Conservation (phyloP, 805 yeast genomes). For the Yamadazyma nakazawae region DNA sequence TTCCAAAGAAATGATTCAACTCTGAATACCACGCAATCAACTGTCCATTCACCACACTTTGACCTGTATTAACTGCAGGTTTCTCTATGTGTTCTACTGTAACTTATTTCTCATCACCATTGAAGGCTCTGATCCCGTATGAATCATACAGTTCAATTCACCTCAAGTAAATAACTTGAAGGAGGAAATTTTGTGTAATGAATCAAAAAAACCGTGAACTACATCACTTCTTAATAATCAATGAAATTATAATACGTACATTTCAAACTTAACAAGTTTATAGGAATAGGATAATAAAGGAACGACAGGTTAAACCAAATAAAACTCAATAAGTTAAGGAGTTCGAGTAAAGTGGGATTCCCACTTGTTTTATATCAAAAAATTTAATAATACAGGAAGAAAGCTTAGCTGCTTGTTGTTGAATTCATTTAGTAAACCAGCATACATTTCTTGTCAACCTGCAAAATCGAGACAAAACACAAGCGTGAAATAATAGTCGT, state of each 20-base stretch:
- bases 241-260: slow-evolving; percentile 8
- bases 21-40: too few relatives aligned
- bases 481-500: not conserved
- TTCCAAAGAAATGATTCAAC: not conserved
- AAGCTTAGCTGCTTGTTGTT: slow-evolving; percentile 6
- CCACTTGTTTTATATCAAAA: slow-evolving; percentile 3
- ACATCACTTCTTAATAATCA: too few relatives aligned
- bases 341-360: not conserved
- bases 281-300: slow-evolving; percentile 10
- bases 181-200: too few relatives aligned
- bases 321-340: slow-evolving; percentile 1
- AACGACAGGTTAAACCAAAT: slow-evolving; percentile 20
- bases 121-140: too few relatives aligned
- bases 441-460: slow-evolving; percentile 9
- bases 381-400: not conserved
- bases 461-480: slow-evolving; percentile 2
- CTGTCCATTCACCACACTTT: too few relatives aligned
- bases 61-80: not conserved
- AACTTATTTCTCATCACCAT: too few relatives aligned
- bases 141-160: too few relatives aligned
- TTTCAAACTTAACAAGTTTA: slow-evolving; percentile 1
- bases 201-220: too few relatives aligned
- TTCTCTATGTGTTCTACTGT: too few relatives aligned
- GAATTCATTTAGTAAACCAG: slow-evolving; percentile 2
- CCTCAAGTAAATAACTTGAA: too few relatives aligned